These are phyloP conservation scores for Zoysia japonica DNA, from an alignment of 176 grass and related monocot genomes.

Conservation along the genomic window DNA sequence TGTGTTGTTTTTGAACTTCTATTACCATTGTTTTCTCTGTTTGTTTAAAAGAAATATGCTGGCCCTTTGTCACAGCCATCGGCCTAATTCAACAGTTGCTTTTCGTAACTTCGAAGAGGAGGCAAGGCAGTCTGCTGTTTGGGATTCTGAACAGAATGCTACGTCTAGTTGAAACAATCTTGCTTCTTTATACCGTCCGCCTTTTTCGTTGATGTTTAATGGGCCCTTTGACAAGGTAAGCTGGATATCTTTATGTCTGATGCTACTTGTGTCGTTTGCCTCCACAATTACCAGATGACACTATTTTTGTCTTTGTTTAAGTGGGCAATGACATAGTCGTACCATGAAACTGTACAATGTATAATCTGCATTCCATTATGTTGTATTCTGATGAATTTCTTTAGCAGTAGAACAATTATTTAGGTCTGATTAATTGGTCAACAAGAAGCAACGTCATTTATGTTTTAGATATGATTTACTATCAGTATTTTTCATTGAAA, in stretches of 20 bases:
- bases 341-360: neutral
- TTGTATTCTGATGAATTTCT: neutral
- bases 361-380: neutral
- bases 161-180: constrained; percentile 67
- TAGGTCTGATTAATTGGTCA: neutral
- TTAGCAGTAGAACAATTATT: neutral
- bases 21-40: neutral
- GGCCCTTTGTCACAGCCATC: constrained; percentile 41
- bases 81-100: constrained; percentile 55
- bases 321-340: neutral
- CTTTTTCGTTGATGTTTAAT: constrained; percentile 90
- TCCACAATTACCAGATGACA: neutral
- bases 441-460: neutral
- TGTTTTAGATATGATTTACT: constrained; percentile 17
- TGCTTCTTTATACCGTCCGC: constrained; percentile 88
- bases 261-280: neutral
- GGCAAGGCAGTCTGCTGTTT: constrained; percentile 78
- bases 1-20: neutral
- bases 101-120: constrained; percentile 95
- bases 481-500: neutral
- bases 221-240: constrained; percentile 89
- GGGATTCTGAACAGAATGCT: constrained; percentile 69
- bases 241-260: neutral
- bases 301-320: constrained; percentile 28
- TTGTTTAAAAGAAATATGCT: neutral